Evolutionary conservation across 2,329 filamentous ascomycete species (phyloP).

Genomic region (Ophiognomonia clavigignenti-juglandacearum): DNA sequence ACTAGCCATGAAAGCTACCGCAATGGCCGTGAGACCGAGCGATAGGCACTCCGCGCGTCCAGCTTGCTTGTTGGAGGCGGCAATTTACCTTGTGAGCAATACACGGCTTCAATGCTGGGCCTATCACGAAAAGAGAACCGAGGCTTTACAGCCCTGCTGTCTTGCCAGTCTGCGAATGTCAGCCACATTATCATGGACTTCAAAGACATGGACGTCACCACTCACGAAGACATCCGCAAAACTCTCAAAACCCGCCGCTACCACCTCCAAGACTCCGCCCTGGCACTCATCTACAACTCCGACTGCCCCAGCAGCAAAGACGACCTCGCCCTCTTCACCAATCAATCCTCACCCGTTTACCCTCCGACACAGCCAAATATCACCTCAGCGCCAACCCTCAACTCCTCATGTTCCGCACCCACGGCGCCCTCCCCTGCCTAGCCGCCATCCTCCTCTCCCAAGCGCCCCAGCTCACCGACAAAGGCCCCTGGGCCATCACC

Average conservation of each 20-base stretch:
- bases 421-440: constrained; percentile 57
- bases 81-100: no score
- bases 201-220: constrained; percentile 64
- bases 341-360: background rate
- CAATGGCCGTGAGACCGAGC: no score
- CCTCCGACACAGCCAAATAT: constrained; percentile 29
- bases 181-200: constrained; percentile 54
- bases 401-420: constrained; percentile 61
- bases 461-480: constrained; percentile 48
- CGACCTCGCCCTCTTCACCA: background rate
- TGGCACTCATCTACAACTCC: constrained; percentile 58
- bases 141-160: no score
- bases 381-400: constrained; percentile 58
- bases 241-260: constrained; percentile 64
- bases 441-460: constrained; percentile 57
- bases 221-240: constrained; percentile 62
- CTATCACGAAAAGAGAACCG: no score
- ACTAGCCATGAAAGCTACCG: no score
- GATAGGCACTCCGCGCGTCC: no score
- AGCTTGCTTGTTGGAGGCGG: no score
- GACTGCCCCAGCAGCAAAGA: constrained; percentile 19
- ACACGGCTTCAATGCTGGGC: no score
- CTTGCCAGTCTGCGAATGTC: no score
- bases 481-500: constrained; percentile 62
- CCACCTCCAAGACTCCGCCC: constrained; percentile 63